These are phyloP conservation scores for Rheum nobile DNA, from an alignment of 148 eudicot genomes.

Conservation along the genomic window DNA sequence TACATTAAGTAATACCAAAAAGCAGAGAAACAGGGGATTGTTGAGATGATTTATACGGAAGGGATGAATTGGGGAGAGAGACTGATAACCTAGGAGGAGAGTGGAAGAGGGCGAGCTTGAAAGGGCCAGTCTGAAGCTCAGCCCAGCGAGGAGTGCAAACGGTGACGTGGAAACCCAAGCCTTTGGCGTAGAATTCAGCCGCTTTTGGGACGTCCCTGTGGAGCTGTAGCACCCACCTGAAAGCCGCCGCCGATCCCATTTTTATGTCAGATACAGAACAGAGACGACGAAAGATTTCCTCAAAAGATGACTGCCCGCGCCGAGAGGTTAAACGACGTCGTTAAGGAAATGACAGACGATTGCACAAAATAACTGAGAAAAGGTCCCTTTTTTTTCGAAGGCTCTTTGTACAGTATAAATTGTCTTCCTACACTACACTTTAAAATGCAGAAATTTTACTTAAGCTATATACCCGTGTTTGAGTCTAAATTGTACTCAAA, in stretches of 20 bases:
- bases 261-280: background rate
- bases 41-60: background rate
- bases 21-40: background rate
- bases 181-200: constrained; percentile 72
- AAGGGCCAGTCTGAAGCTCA: constrained; percentile 68
- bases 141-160: constrained; percentile 97
- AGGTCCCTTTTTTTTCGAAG: too few relatives aligned
- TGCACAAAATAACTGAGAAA: too few relatives aligned
- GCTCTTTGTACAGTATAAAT: too few relatives aligned
- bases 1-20: background rate
- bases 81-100: constrained; percentile 36
- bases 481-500: too few relatives aligned
- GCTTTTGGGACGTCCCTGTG: constrained; percentile 98
- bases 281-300: background rate
- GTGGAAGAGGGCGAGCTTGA: constrained; percentile 80
- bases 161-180: constrained; percentile 58
- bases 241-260: constrained; percentile 47
- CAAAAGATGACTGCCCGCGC: background rate
- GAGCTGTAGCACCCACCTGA: constrained; percentile 79
- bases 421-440: too few relatives aligned
- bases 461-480: too few relatives aligned
- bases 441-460: too few relatives aligned
- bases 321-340: background rate
- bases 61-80: constrained; percentile 1
- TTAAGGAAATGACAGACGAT: background rate